These are phyloP conservation scores for Ilyonectria sp. DNA, from an alignment of 2,329 filamentous ascomycete genomes.

Conservation along the genomic window DNA sequence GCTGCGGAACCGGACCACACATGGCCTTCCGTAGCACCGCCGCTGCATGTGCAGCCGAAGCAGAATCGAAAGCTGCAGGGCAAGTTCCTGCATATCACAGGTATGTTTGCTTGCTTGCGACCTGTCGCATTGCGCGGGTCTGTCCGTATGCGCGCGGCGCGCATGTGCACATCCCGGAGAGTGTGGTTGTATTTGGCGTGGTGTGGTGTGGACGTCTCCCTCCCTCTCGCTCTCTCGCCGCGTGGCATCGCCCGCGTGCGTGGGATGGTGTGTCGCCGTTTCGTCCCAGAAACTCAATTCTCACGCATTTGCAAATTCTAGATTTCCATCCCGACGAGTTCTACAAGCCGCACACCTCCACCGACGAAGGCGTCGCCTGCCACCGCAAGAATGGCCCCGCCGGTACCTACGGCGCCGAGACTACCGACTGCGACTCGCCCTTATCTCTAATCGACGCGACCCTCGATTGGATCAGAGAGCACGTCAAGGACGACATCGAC, in stretches of 20 bases:
- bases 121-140: not conserved
- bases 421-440: conserved; percentile 90
- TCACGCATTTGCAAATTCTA: conserved; percentile 54
- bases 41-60: conserved; percentile 37
- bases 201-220: conserved; percentile 13
- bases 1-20: conserved; percentile 30
- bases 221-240: not conserved
- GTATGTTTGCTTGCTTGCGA: conserved; percentile 62
- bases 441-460: conserved; percentile 87
- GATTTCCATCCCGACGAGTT: conserved; percentile 94
- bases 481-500: conserved; percentile 84
- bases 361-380: conserved; percentile 78
- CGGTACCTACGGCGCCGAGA: conserved; percentile 87
- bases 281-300: conserved; percentile 32
- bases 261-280: conserved; percentile 29
- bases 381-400: conserved; percentile 84
- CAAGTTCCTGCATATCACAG: conserved; percentile 90
- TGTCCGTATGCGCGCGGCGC: conserved; percentile 13
- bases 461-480: conserved; percentile 87
- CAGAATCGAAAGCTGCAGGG: conserved; percentile 71
- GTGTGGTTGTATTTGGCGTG: conserved; percentile 29
- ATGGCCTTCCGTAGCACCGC: conserved; percentile 31
- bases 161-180: conserved; percentile 7
- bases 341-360: conserved; percentile 85
- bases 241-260: not conserved